These are phyloP conservation scores for Rhizomucor pusillus DNA, from an alignment of 371 early-diverging fungal genomes.

Conservation along the genomic window DNA sequence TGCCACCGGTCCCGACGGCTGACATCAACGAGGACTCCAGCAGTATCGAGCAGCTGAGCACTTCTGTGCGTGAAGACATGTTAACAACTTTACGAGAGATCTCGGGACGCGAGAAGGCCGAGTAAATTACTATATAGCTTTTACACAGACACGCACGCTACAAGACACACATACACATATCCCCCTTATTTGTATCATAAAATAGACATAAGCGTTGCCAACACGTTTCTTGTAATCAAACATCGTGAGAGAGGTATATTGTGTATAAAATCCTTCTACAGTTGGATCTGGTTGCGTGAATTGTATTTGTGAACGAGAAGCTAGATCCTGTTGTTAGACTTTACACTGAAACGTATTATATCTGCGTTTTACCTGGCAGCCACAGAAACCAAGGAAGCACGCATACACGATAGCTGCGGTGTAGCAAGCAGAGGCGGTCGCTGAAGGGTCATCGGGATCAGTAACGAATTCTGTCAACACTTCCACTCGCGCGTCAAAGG, in stretches of 20 bases:
- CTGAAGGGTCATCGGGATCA: constrained; percentile 64
- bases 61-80: constrained; percentile 72
- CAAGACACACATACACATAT: no score
- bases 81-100: constrained; percentile 67
- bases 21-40: constrained; percentile 60
- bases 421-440: constrained; percentile 65
- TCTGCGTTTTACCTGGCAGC: constrained; percentile 54
- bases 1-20: constrained; percentile 75
- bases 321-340: constrained; percentile 10
- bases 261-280: constrained; percentile 22
- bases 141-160: neutral
- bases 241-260: no score
- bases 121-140: constrained; percentile 15
- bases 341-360: neutral
- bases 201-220: no score
- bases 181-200: constrained; percentile 1
- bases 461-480: constrained; percentile 59
- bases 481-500: constrained; percentile 64
- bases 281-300: constrained; percentile 49
- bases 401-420: constrained; percentile 68
- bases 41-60: constrained; percentile 68
- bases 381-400: constrained; percentile 65
- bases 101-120: constrained; percentile 33
- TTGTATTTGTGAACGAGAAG: constrained; percentile 49
- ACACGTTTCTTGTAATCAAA: no score